Percentiles rank a stretch among this genome's conserved stretches.
These are phyloP conservation scores for Nitzschia putrida DNA, from an alignment of 108 stramenopile species.

Conservation along the genomic window DNA sequence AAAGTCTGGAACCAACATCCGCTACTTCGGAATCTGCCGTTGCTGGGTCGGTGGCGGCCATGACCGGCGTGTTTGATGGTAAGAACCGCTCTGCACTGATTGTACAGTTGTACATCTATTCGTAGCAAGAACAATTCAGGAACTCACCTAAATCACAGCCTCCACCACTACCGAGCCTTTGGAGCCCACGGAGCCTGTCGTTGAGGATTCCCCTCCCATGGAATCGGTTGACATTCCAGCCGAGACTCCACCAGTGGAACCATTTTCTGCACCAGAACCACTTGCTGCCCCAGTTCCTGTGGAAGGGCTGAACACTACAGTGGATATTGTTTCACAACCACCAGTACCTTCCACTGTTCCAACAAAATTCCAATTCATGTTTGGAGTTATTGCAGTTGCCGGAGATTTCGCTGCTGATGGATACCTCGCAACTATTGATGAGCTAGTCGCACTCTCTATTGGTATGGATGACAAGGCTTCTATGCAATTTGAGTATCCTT, in stretches of 20 bases:
- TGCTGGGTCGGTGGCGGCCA: slow-evolving; percentile 25
- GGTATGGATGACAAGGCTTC: slow-evolving; percentile 1
- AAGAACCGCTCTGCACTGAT: too few species aligned
- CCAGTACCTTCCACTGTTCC: neutral
- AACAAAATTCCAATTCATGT: slow-evolving; percentile 23
- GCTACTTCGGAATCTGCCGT: neutral
- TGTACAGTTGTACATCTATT: too few species aligned
- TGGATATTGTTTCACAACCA: neutral
- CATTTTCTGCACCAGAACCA: neutral
- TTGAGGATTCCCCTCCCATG: too few species aligned
- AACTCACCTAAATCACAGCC: too few species aligned
- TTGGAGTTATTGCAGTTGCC: slow-evolving; percentile 14
- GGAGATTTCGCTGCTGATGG: slow-evolving; percentile 8
- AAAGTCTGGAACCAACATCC: slow-evolving; percentile 1
- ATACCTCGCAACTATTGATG: slow-evolving; percentile 15
- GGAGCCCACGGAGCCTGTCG: neutral
- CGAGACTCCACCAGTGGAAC: neutral
- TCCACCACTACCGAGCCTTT: neutral
- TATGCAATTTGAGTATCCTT: slow-evolving; percentile 15
- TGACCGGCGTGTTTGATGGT: slow-evolving; percentile 11
- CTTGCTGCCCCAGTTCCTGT: neutral
- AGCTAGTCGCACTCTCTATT: slow-evolving; percentile 10
- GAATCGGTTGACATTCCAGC: too few species aligned
- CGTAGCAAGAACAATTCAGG: neutral
- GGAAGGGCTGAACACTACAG: too few species aligned